Percentiles rank a stretch among this genome's conserved stretches.
Conservation (phyloP, 805 yeast genomes). For the Ogataea naganishii region DNA sequence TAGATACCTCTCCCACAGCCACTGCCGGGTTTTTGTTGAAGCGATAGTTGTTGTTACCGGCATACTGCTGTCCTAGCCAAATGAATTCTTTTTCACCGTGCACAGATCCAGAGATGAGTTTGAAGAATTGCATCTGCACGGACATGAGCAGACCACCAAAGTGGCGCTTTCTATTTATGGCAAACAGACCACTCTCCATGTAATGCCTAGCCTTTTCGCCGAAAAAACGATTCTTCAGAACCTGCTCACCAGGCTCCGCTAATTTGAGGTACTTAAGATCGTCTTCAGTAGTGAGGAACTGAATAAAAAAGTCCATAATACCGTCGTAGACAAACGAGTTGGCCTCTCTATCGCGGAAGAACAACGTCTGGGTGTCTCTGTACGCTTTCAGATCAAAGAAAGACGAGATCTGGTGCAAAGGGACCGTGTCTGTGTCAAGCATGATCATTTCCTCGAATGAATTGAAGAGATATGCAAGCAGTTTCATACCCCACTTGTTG, state of each 20-base stretch:
- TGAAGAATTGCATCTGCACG: constrained; percentile 31
- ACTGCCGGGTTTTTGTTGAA: constrained; percentile 51
- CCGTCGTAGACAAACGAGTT: constrained; percentile 29
- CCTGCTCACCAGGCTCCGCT: constrained; percentile 26
- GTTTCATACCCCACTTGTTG: constrained; percentile 30
- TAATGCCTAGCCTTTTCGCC: constrained; percentile 32
- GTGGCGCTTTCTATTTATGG: constrained; percentile 39
- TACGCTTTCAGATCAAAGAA: constrained; percentile 30
- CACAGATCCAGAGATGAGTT: constrained; percentile 37
- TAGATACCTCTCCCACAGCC: constrained; percentile 35
- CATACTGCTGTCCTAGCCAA: constrained; percentile 58
- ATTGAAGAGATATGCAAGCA: constrained; percentile 49
- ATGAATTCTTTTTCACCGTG: constrained; percentile 79
- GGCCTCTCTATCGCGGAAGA: constrained; percentile 42
- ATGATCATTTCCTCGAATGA: constrained; percentile 47
- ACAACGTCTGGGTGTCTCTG: constrained; percentile 28
- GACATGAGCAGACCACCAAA: constrained; percentile 39
- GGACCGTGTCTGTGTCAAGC: constrained; percentile 45
- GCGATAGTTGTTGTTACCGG: constrained; percentile 44
- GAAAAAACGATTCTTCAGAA: constrained; percentile 31
- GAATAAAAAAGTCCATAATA: constrained; percentile 33
- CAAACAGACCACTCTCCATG: constrained; percentile 41
- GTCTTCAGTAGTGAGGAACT: constrained; percentile 35
- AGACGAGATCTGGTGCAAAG: constrained; percentile 24
- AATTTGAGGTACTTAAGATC: constrained; percentile 31